Evolutionary conservation across 2,329 filamentous ascomycete genomes (phyloP).

Genomic region (Aspergillus vadensis): DNA sequence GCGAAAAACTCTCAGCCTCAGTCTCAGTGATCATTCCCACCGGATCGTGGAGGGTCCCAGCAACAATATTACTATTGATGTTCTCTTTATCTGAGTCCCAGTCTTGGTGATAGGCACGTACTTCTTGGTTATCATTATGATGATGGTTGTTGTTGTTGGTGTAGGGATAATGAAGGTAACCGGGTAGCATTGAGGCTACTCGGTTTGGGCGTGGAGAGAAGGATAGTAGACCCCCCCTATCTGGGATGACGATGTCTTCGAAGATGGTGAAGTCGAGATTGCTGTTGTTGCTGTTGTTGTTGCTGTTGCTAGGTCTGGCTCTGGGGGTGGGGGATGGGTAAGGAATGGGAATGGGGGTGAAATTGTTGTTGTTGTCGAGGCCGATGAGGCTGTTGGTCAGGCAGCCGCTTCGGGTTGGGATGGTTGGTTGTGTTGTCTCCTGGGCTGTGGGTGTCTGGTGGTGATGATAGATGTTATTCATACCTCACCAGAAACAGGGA

Average conservation of each 20-base stretch:
- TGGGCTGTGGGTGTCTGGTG: background rate
- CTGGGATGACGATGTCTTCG: background rate
- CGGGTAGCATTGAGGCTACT: too few species aligned
- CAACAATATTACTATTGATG: background rate
- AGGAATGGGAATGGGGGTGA: too few species aligned
- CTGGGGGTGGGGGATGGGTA: too few species aligned
- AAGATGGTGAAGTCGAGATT: background rate
- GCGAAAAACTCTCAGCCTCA: background rate
- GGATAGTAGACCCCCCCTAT: background rate
- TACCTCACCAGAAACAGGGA: background rate
- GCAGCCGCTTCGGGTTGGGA: background rate
- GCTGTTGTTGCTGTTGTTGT: too few species aligned
- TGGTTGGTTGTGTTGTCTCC: background rate
- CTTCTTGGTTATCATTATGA: background rate
- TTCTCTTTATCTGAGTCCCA: conserved; percentile 5
- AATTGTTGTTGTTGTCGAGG: background rate
- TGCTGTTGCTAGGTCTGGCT: too few species aligned
- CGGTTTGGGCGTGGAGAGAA: too few species aligned
- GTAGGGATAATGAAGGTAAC: too few species aligned
- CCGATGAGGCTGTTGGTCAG: background rate
- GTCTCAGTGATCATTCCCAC: background rate
- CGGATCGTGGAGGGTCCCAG: too few species aligned
- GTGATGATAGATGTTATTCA: too few species aligned
- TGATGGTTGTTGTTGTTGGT: too few species aligned
- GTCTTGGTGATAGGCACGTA: background rate